Base-by-base conservation (phyloP, 192 early-diverging fungal genomes). In the Physocladia obscura region DNA sequence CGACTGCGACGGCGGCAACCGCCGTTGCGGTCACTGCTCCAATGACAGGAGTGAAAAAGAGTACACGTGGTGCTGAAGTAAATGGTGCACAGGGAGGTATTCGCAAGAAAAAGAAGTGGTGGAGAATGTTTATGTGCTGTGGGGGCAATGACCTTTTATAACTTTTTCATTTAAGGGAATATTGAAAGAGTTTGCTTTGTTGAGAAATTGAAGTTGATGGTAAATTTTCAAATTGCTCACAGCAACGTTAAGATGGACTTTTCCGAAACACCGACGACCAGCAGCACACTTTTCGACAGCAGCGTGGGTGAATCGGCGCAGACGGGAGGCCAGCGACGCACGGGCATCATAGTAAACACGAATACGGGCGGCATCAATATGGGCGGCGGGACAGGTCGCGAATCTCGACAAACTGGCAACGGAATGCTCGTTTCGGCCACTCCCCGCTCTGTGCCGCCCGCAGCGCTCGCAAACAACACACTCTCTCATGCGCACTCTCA, bases 51-150 rank as follows among this genome's bases (percentile, higher is more conserved):
- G 8, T 4, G 30, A 58, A 4, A 11, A 34, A 26, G 8, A 24
- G 8, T 27, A 13, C 29, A 5, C n/a, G 51, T n/a, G 34, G 11
- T 58, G 51, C 24, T 15, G 31, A 24, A 15, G 57, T n/a, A 11
- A 62, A 48, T 40, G 8, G 38, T 15, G 38, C 37, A 8, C 36
- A 52, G 49, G 65, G 65, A 44, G 50, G 65, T 27, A 56, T 68
- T 49, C 32, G 65, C 22, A 32, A 35, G 32, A 17, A 40, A 6
- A 40, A 48, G 27, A 39, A 48, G 61, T 62, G 61, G 61, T 62
- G 21, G n/a, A 32, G n/a, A 8, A 17, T 27, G 61, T 48, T 62
- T 21, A 6, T 21, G 36, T 62, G 61, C 40, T 48, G 36, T 15
- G 34, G 57, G 36, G 17, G 15, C 8, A 26, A 54, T 54, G 51